phyloP scores from a whole-genome alignment of 2,329 filamentous ascomycete species.

The Claviceps citrina region DNA sequence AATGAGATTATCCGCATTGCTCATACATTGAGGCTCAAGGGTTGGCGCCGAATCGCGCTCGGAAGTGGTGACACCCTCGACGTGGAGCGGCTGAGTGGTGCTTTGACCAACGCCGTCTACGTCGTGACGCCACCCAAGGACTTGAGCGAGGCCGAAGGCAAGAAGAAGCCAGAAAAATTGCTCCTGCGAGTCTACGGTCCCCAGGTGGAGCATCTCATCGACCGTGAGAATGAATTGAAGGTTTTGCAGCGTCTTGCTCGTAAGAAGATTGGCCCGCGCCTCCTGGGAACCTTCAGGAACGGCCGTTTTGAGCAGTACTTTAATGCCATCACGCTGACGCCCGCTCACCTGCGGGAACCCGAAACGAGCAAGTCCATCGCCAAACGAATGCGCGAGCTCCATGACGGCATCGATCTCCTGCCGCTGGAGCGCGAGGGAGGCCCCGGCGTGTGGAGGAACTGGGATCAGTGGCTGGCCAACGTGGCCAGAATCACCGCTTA shows the following conservation, averaged over 20 bases:
- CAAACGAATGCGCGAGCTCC: constrained; percentile 91
- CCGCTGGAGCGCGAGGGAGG: constrained; percentile 63
- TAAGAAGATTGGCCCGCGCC: constrained; percentile 82
- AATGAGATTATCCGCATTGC: constrained; percentile 77
- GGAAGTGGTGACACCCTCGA: constrained; percentile 52
- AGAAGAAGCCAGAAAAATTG: constrained; percentile 47
- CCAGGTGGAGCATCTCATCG: constrained; percentile 89
- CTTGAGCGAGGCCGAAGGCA: constrained; percentile 27
- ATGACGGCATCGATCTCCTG: constrained; percentile 81
- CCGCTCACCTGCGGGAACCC: constrained; percentile 59
- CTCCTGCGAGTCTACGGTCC: constrained; percentile 86
- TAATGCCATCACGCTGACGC: constrained; percentile 65
- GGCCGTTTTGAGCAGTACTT: constrained; percentile 94
- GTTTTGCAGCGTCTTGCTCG: constrained; percentile 74
- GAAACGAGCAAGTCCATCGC: constrained; percentile 86
- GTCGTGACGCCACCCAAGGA: constrained; percentile 70
- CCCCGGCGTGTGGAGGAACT: constrained; percentile 77
- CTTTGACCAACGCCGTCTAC: constrained; percentile 91
- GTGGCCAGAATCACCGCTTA: constrained; percentile 43
- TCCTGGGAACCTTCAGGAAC: constrained; percentile 85
- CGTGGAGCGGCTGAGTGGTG: constrained; percentile 70
- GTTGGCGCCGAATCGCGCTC: constrained; percentile 72
- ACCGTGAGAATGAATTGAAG: constrained; percentile 75
- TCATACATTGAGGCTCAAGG: constrained; percentile 79
- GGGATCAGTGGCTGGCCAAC: constrained; percentile 75